Base-by-base conservation (phyloP, 2,329 filamentous ascomycete genomes). In the Orbilia ellipsospora region DNA sequence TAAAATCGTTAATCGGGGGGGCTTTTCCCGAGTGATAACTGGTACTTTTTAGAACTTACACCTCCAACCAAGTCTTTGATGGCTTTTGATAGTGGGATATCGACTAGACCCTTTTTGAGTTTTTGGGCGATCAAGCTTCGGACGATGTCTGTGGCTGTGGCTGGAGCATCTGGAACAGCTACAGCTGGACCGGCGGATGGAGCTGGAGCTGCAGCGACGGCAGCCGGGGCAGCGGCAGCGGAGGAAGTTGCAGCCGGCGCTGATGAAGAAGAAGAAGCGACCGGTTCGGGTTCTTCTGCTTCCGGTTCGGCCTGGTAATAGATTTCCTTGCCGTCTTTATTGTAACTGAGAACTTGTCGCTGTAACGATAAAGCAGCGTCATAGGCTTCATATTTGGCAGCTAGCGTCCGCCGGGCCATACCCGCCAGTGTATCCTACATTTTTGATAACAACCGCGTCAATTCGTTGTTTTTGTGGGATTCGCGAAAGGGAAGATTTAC, bases 261-360 rank as follows among this genome's bases (percentile, higher is more conserved):
- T 51, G 81, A 78, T 20, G 83, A 81, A 28, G 82, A 66, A 64
- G 87, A 82, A 77, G 84, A 81, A 23, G 86, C 84, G 12, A 85
- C 82, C 0, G 90, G 85, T 81, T 91, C 90, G 55, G 91, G 88
- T 83, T 98, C 95, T 70, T 99, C 95, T 81, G 96, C 93, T 31
- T 96, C 86, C 0, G 95, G 95, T 81, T 99, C 95, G 52, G 96
- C 94, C 82, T 97, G 94, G 84, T 99, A 99, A 86, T 99, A 99
- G 78, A 99, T 99, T 83, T 99, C 95, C 83, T 97, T 98, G 68
- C 93, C 92, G 82, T 99, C 95, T 84, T 99, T 99, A 87, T 97
- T 98, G 86, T 98, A 99, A 87, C 95, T 98, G 69, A 99, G 88
- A 82, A 99, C 97, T 83, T 98, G 94, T 82, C 95, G 90, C 85